Percentiles rank a stretch among this genome's conserved stretches.
phyloP scores from a whole-genome alignment of 2,329 filamentous ascomycete genomes.

The Curvularia verruculosa region DNA sequence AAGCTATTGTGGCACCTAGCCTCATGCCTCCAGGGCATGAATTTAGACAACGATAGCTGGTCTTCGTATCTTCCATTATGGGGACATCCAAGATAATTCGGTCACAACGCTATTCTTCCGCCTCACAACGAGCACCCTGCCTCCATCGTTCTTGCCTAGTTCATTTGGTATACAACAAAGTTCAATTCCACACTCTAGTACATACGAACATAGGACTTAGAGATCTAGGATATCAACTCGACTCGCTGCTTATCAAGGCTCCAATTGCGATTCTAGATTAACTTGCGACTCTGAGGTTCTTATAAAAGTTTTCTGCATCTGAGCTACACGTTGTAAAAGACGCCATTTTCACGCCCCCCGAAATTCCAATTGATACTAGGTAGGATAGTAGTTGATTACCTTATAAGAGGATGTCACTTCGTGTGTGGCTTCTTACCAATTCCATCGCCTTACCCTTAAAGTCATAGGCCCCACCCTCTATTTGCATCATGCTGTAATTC shows the following conservation, averaged over 20 bases:
- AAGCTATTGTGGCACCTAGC: background rate
- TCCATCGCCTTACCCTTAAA: background rate
- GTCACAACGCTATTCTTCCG: too few relatives aligned
- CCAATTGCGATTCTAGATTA: background rate
- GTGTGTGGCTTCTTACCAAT: background rate
- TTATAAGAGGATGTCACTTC: background rate
- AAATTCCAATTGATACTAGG: background rate
- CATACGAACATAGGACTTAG: too few relatives aligned
- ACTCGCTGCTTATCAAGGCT: background rate
- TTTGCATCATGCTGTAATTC: background rate
- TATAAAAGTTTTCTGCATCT: background rate
- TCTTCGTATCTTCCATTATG: too few relatives aligned
- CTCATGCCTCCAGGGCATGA: too few relatives aligned
- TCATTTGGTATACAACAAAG: too few relatives aligned
- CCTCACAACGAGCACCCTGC: too few relatives aligned
- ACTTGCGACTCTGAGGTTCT: background rate
- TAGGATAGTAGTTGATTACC: background rate
- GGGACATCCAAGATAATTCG: too few relatives aligned
- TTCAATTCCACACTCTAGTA: too few relatives aligned
- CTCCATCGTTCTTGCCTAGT: too few relatives aligned
- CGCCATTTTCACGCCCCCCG: background rate
- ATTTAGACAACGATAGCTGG: too few relatives aligned
- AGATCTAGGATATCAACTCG: too few relatives aligned
- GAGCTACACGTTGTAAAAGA: background rate
- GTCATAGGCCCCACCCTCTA: background rate